These are phyloP conservation scores for Spergularia azorica DNA, from an alignment of 179 eudicot genomes.

Conservation along the genomic window DNA sequence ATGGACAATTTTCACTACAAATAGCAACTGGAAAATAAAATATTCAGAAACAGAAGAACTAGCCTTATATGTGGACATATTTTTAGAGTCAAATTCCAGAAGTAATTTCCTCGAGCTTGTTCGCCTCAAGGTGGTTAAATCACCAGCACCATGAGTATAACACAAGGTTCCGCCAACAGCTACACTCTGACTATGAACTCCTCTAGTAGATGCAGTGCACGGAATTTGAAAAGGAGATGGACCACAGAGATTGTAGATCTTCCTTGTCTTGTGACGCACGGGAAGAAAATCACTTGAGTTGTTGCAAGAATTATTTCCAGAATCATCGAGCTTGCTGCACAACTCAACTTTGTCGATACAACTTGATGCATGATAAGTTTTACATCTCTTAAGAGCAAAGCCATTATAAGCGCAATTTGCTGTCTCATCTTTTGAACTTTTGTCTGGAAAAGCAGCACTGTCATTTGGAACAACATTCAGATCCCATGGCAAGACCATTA, in stretches of 20 bases:
- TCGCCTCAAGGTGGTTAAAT: conserved; percentile 25
- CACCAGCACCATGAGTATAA: conserved; percentile 28
- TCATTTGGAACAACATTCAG: conserved; percentile 41
- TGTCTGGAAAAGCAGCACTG: not conserved
- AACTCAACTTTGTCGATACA: conserved; percentile 25
- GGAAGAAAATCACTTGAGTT: conserved; percentile 20
- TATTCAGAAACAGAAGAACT: conserved; percentile 13
- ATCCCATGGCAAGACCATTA: conserved; percentile 72
- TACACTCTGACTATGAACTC: conserved; percentile 24
- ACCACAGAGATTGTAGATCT: conserved; percentile 25
- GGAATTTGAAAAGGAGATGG: conserved; percentile 45
- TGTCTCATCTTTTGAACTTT: conserved; percentile 22
- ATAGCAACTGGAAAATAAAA: conserved; percentile 1
- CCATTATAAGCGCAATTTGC: conserved; percentile 28
- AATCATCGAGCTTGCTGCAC: conserved; percentile 8
- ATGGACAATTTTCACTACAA: conserved; percentile 2
- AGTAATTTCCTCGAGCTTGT: conserved; percentile 45
- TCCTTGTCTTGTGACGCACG: conserved; percentile 30
- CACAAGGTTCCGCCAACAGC: conserved; percentile 39
- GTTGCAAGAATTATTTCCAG: conserved; percentile 27
- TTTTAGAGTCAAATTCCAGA: conserved; percentile 65
- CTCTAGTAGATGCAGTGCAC: conserved; percentile 42
- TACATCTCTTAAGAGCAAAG: conserved; percentile 57
- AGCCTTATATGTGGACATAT: conserved; percentile 67
- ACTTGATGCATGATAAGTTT: conserved; percentile 37